Evolutionary conservation across 139 green algal species (phyloP).

Genomic region (Microglena sp.): DNA sequence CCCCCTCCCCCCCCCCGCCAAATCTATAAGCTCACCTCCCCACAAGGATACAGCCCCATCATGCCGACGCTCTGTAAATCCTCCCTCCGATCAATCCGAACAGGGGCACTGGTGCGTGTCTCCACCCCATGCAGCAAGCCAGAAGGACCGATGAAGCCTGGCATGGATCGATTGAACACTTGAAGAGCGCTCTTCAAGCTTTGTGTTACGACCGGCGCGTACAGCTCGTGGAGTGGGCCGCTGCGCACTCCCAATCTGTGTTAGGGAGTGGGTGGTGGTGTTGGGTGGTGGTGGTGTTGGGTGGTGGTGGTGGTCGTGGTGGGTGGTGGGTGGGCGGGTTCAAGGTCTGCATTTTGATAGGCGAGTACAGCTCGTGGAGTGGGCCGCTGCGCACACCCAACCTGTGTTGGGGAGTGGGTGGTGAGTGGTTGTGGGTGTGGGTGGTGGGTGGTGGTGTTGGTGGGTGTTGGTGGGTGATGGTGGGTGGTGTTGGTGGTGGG

Average conservation of each 20-base stretch:
- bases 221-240: conserved; percentile 55
- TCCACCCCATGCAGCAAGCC: conserved; percentile 65
- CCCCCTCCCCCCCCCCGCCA: too few relatives aligned
- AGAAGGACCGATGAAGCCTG: conserved; percentile 36
- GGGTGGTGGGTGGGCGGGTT: too few relatives aligned
- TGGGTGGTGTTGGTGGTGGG: too few relatives aligned
- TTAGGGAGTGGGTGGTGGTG: conserved; percentile 40
- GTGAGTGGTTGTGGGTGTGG: too few relatives aligned
- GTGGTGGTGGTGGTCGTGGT: too few relatives aligned
- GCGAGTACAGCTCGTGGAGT: conserved; percentile 64
- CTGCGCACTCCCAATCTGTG: conserved; percentile 64
- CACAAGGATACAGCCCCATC: conserved; percentile 60
- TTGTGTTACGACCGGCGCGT: conserved; percentile 45
- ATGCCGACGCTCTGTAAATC: conserved; percentile 30
- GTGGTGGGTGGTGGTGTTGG: too few relatives aligned
- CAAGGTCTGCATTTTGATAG: conserved; percentile 36
- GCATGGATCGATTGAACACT: conserved; percentile 41
- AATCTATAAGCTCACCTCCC: too few relatives aligned
- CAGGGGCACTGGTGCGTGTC: conserved; percentile 65
- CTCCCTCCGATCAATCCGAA: conserved; percentile 26
- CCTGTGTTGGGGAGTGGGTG: conserved; percentile 58
- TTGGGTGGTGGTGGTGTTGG: too few relatives aligned
- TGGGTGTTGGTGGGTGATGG: too few relatives aligned
- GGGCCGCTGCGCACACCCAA: conserved; percentile 48
- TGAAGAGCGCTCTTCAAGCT: conserved; percentile 33